Base-by-base conservation (phyloP, 2,329 filamentous ascomycete species). In the Macrophomina tecta region DNA sequence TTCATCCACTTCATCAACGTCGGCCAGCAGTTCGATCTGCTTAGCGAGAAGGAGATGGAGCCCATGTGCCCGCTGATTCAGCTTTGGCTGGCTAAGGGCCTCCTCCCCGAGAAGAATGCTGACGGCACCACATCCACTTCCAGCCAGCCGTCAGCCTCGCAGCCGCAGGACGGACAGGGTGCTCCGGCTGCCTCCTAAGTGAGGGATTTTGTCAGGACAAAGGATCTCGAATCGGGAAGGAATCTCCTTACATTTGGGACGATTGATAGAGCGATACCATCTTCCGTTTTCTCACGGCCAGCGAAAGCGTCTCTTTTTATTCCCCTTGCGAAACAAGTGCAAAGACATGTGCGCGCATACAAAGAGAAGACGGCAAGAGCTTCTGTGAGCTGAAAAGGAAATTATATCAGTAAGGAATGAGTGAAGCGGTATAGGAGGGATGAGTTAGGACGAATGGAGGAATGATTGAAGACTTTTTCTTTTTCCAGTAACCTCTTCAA, bases 11-110 rank as follows among this genome's bases (percentile, higher is more conserved):
- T 85, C 70, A 77, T 84, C 73, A 84, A 84, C 68, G 83, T 84
- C 56, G 95, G 93, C 65, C 94, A 93, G 75, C 87, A 97, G 75
- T 89, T 93, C 68, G 79, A 80, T 14, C 74, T 98, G 82, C 87
- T 98, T 69, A 91, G 91, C 72, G 92, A 93, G 68, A 91, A 93
- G 74, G 94, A 97, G 80, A 87, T 96, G 73, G 94, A 97, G 84
- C 94, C 94, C 28, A 97, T 98, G 93, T 92, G 96, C 82, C 93
- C 92, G 32, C 82, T 98, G 72, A 92, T 98, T 72, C 93, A 97
- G 74, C 86, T 97, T 56, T 97, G 94, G 90, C 89, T 93, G 32
- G 90, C 90, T 69, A 94, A 94, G 75, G 93, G 94, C 68, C 91
- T 94, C 32, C 91, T 98, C 72, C 93, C 93, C 28, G 65, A 48